Conservation (phyloP, 169 alveolate genomes). For the Plasmodium billcollinsi region DNA sequence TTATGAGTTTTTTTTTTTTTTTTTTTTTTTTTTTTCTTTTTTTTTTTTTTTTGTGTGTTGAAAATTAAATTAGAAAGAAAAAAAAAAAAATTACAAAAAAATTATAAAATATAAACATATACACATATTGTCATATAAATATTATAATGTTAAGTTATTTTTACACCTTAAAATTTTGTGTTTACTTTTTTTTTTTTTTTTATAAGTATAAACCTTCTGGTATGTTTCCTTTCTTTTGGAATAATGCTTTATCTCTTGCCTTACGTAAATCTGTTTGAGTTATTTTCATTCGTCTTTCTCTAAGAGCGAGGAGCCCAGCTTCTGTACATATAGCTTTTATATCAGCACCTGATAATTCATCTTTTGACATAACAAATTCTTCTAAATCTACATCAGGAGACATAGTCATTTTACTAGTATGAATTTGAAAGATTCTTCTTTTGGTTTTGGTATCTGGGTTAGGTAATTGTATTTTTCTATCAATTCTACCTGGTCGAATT, state of each 20-base stretch:
- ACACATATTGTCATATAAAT: neutral
- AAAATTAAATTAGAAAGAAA: too few relatives aligned
- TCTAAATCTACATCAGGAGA: conserved; percentile 98
- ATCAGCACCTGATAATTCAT: conserved; percentile 99
- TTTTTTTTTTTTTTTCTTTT: too few relatives aligned
- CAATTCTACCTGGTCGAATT: conserved; percentile 99
- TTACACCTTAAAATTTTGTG: too few relatives aligned
- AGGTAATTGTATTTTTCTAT: conserved; percentile 99
- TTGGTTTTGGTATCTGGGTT: conserved; percentile 98
- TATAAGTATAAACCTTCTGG: conserved; percentile 97
- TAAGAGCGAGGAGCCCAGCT: conserved; percentile 99
- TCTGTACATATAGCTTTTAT: conserved; percentile 99
- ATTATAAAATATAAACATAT: neutral
- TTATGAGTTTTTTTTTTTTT: too few relatives aligned
- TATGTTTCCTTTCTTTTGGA: conserved; percentile 98
- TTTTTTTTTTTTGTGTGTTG: too few relatives aligned
- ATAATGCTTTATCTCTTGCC: conserved; percentile 99
- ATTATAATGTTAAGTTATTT: neutral
- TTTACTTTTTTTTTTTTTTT: neutral
- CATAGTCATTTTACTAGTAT: conserved; percentile 98
- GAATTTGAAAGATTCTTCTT: conserved; percentile 97
- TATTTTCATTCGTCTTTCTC: conserved; percentile 99
- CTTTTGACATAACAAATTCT: conserved; percentile 98
- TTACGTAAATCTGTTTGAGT: conserved; percentile 96
- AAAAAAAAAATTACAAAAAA: too few relatives aligned